phyloP scores from a whole-genome alignment of 176 grass and related monocot genomes.

The Ensete ventricosum region DNA sequence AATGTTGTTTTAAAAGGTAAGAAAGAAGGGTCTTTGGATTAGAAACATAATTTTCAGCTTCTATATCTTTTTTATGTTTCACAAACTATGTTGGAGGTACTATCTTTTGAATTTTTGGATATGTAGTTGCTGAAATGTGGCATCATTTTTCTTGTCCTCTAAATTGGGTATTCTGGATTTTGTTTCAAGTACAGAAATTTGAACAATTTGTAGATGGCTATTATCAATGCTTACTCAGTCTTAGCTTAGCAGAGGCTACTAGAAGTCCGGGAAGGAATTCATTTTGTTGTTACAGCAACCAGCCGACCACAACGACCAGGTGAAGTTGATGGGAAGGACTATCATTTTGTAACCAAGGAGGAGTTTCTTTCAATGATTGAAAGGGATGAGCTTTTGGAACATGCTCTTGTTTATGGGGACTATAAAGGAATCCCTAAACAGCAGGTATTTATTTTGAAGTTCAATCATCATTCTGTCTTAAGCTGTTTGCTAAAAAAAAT shows the following conservation, averaged over 20 bases:
- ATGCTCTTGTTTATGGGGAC: slow-evolving; percentile 88
- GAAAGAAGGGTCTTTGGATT: too few species aligned
- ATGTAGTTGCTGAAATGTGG: too few species aligned
- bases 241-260: slow-evolving; percentile 43
- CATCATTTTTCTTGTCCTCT: too few species aligned
- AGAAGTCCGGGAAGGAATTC: slow-evolving; percentile 69
- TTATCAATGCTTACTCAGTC: not conserved
- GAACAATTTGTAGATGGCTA: not conserved
- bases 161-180: too few species aligned
- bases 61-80: too few species aligned
- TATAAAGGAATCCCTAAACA: slow-evolving; percentile 95
- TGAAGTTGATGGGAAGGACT: slow-evolving; percentile 92
- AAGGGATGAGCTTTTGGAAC: slow-evolving; percentile 71
- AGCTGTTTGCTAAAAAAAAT: too few species aligned
- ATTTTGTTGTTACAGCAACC: slow-evolving; percentile 77
- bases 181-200: too few species aligned
- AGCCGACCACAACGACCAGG: slow-evolving; percentile 53
- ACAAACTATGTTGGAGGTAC: too few species aligned
- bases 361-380: slow-evolving; percentile 82
- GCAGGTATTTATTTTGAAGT: slow-evolving; percentile 40
- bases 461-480: too few species aligned
- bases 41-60: too few species aligned
- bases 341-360: slow-evolving; percentile 79
- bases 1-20: too few species aligned
- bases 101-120: too few species aligned